Conservation (phyloP, 208 protist genomes). For the Leishmania aethiopica region DNA sequence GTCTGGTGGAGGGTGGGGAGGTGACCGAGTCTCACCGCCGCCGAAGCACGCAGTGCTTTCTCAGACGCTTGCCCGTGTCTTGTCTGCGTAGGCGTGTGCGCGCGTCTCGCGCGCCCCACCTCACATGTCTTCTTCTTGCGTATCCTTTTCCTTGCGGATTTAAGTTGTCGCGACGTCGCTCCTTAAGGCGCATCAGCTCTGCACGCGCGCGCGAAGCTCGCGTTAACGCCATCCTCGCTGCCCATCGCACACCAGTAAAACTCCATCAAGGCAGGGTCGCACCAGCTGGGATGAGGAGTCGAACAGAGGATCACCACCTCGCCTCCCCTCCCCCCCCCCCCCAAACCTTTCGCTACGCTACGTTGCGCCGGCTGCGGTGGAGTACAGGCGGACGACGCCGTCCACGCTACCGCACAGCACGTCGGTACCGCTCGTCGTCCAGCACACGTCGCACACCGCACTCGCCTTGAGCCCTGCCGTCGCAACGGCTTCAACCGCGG, state of each 20-base stretch:
- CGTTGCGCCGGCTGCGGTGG: background rate
- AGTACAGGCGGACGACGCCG: conserved; percentile 53
- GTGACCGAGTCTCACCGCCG: background rate
- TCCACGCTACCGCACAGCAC: conserved; percentile 50
- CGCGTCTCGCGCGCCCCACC: background rate
- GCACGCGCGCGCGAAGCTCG: background rate
- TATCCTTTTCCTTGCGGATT: background rate
- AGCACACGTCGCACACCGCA: conserved; percentile 49
- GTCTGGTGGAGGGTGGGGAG: background rate
- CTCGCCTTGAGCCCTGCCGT: conserved; percentile 15
- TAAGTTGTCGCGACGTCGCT: background rate
- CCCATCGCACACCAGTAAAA: background rate
- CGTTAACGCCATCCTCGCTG: background rate
- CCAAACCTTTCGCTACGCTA: background rate
- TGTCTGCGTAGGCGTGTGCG: background rate
- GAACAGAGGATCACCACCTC: background rate
- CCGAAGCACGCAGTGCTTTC: background rate
- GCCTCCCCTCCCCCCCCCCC: background rate
- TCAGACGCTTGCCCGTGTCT: background rate
- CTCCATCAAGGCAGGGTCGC: background rate
- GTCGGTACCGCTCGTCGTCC: conserved; percentile 34
- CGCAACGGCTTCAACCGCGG: conserved; percentile 7
- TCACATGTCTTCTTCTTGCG: background rate
- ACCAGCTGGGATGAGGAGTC: background rate
- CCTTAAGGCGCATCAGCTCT: background rate